These are phyloP conservation scores for Teratosphaeria viscida DNA, from an alignment of 2,329 filamentous ascomycete genomes.

Conservation along the genomic window DNA sequence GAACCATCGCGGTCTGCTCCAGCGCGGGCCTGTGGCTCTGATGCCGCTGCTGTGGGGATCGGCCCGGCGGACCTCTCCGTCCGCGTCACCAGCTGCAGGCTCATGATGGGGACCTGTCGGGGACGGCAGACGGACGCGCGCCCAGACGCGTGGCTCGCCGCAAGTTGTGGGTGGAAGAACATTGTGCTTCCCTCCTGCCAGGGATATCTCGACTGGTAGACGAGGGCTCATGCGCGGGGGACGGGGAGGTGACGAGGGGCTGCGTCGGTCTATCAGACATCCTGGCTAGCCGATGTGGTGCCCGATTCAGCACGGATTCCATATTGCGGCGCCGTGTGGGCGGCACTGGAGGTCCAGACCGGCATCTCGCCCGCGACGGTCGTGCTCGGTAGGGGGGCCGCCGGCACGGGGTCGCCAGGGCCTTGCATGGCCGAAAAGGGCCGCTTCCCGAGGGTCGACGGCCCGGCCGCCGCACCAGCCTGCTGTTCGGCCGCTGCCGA, in stretches of 20 bases:
- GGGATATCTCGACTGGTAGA: not conserved
- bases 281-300: not conserved
- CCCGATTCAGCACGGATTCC: not conserved
- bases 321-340: not conserved
- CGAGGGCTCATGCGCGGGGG: not conserved
- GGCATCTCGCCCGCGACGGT: not conserved
- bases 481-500: not conserved
- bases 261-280: not conserved
- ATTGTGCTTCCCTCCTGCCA: no score
- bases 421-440: not conserved
- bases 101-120: no score
- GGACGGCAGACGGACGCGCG: no score
- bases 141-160: no score
- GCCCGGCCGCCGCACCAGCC: not conserved
- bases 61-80: no score
- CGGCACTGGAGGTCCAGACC: not conserved
- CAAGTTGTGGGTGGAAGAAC: no score
- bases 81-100: no score
- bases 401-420: not conserved
- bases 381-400: not conserved
- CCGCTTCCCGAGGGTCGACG: not conserved
- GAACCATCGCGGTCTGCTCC: no score
- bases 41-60: no score
- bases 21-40: no score
- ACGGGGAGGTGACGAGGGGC: not conserved